Base-by-base conservation (phyloP, 441 rosid species). In the Macaranga tanarius region DNA sequence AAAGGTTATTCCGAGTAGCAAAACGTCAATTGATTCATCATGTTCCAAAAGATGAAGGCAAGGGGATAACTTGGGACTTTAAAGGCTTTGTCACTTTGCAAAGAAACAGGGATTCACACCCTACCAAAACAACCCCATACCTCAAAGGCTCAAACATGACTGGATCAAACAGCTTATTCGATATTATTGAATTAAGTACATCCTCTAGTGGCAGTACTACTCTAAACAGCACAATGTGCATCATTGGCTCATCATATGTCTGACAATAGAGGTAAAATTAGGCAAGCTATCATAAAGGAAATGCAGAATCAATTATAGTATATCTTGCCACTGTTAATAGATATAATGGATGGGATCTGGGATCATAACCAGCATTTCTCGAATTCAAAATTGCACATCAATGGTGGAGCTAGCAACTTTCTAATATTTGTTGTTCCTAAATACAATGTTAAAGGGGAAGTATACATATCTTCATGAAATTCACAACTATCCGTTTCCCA, bases 401-500 rank as follows among this genome's bases (percentile, higher is more conserved):
- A 51, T 7, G 61, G 16, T 28, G 38, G 42, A 63, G 42, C 56
- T 51, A 55, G 65, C 19, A 48, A 71, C 67, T 55, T 63, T 11
- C 22, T n/a, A 45, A 20, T 28, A 47, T 34, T 13, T 71, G 62
- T 73, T n/a, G 62, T 48, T 57, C 69, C 77, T 26, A 23, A 62
- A 59, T 71, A 55, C 8, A 65, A 23, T 44, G 34, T 11, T 20
- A 16, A 62, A 72, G 10, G 12, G 22, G 15, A 48, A 15, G 54
- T 45, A 44, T 52, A 52, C 34, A 40, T 19, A 50, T 68, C 54
- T 58, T 54, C 70, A 58, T 15, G 23, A 67, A 69, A 45, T 40
- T 72, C 55, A 62, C 20, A 54, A 71, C 47, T 61, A 67, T 60
- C 59, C 50, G 38, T n/a, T 50, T 67, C 74, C 47, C 62, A 51